Evolutionary conservation across 2,329 filamentous ascomycete genomes (phyloP), one percentile per base, ranked within the genome.

Genomic region (Thermochaetoides dissita): DNA sequence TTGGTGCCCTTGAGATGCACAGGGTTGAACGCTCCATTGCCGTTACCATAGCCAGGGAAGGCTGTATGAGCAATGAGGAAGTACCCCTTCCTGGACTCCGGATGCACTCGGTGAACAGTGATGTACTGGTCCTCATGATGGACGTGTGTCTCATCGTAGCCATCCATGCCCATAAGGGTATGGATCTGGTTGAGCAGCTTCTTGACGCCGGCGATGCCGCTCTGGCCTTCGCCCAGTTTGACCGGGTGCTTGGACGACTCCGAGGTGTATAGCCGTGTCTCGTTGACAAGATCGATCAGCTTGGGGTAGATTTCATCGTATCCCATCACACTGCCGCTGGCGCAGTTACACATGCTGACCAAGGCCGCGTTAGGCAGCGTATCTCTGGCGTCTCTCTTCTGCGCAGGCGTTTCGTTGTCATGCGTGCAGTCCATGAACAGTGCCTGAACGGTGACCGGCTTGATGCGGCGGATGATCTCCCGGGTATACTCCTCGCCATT

Each of bases 381-480:
- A 58, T 98, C 93, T 46, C 87, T 77, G 40, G 88, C 88, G 59
- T 95, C 88, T 34, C 93, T 76, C 62, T 95, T 95, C 62, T 98
- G 89, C 1, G 89, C 85, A 0, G 91, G 91, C 2, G 86, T 83
- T 63, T 98, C 89, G 54, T 98, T 98, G 64, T 98, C 91, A 60
- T 98, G 91, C 0, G 93, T 98, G 62, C 93, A 98, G 59, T 98
- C 93, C 87, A 96, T 96, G 63, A 98, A 95, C 1, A 98, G 67
- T 1, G 89, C 91, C 51, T 94, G 88, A 0, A 96, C 82, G 4
- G 88, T 85, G 3, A 79, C 84, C n/a, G 83, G 80, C 51, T 85
- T 84, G 60, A 98, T 88, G 47, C 73, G 81, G 50, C 81, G 82
- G 50, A 94, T 71, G 11, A 84, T 74, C 53, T 89, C 81, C 32